These are phyloP conservation scores for Colletotrichum chrysophilum DNA, from an alignment of 2,329 filamentous ascomycete genomes.

Conservation along the genomic window DNA sequence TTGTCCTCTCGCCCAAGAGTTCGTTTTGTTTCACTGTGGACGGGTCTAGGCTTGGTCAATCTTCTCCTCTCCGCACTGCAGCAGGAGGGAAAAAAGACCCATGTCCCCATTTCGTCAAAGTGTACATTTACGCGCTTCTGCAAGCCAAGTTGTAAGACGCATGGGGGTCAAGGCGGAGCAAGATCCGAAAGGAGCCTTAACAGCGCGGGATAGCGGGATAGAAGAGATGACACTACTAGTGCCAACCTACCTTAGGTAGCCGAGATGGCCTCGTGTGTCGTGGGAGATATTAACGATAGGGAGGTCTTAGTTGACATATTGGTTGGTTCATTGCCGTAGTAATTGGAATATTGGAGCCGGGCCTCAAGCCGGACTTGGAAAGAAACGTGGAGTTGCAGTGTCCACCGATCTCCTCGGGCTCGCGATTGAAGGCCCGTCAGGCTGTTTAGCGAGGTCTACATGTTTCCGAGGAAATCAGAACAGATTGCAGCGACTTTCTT, in stretches of 20 bases:
- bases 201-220: neutral
- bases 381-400: neutral
- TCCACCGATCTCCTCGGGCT: neutral
- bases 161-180: neutral
- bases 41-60: conserved; percentile 9
- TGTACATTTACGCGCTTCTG: neutral
- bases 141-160: neutral
- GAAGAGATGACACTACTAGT: conserved; percentile 9
- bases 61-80: neutral
- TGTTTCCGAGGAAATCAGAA: neutral
- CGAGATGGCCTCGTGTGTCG: neutral
- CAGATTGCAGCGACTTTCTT: neutral
- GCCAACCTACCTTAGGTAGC: neutral
- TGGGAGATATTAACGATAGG: neutral
- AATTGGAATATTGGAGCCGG: conserved; percentile 8
- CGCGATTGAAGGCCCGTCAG: neutral
- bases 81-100: neutral
- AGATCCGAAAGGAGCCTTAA: conserved; percentile 1
- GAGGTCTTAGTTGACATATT: neutral
- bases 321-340: neutral
- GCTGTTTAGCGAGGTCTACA: neutral
- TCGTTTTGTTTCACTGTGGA: conserved; percentile 19
- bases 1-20: neutral
- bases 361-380: neutral
- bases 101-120: neutral